phyloP scores from a whole-genome alignment of 2,329 filamentous ascomycete species.

The Colletotrichum brevisporum region DNA sequence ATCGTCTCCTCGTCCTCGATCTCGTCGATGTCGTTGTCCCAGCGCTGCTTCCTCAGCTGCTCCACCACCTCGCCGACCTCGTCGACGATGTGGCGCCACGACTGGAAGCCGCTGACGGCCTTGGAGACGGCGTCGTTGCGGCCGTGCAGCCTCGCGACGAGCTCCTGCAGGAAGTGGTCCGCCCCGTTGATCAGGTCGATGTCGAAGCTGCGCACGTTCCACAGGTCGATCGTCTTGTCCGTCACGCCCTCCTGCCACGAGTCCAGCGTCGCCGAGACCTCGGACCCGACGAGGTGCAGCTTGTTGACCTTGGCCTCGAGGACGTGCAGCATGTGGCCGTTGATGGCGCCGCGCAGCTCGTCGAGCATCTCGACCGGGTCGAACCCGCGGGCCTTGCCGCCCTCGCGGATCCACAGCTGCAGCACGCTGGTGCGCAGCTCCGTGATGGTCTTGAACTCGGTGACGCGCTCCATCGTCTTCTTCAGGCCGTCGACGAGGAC shows the following conservation, averaged over 20 bases:
- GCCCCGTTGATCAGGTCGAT: constrained; percentile 77
- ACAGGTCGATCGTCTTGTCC: constrained; percentile 70
- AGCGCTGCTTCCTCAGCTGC: constrained; percentile 76
- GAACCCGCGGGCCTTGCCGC: constrained; percentile 74
- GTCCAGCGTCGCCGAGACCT: constrained; percentile 73
- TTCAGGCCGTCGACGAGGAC: constrained; percentile 74
- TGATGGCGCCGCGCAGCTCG: constrained; percentile 77
- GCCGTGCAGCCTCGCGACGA: constrained; percentile 80
- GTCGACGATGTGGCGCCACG: constrained; percentile 82
- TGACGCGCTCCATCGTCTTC: constrained; percentile 70
- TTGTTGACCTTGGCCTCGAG: constrained; percentile 74
- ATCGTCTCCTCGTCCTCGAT: constrained; percentile 81
- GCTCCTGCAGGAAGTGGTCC: constrained; percentile 75
- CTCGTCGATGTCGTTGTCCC: constrained; percentile 82
- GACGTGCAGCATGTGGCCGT: constrained; percentile 74
- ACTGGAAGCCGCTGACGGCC: constrained; percentile 74
- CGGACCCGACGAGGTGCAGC: constrained; percentile 75
- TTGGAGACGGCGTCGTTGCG: constrained; percentile 76
- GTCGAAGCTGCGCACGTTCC: constrained; percentile 75
- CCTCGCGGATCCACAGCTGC: constrained; percentile 81
- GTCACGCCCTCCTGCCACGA: constrained; percentile 71
- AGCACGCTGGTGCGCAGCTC: constrained; percentile 78
- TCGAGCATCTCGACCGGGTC: constrained; percentile 78
- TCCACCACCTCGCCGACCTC: constrained; percentile 75
- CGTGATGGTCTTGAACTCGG: constrained; percentile 78